Base-by-base conservation (phyloP, 352 stramenopile species). In the Sclerospora graminicola region DNA sequence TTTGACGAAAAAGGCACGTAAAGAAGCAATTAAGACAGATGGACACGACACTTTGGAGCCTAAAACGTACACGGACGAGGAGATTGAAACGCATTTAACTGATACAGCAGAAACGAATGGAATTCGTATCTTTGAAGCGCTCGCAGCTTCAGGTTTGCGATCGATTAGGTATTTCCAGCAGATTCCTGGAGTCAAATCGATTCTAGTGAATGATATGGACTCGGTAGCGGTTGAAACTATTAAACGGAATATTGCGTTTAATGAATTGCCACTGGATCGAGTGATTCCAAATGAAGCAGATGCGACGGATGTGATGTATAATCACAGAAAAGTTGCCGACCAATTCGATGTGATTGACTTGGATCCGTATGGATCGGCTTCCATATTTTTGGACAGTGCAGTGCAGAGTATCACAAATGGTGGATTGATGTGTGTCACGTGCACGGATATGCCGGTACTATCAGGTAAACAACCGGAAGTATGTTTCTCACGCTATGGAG, bases 321-420 rank as follows among this genome's bases (percentile, higher is more conserved):
- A 75, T 53, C 72, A 81, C 69, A 82, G 71, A 57, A 94, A 86
- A 50, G 71, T 83, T 3, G 69, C 66, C 8, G 73, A 96, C 36
- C 90, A 97, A 50, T 99, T 98, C 55, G 96, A 99, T 63, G 96
- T 99, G 27, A 98, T 99, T 63, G 97, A 99, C 60, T 64, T 99
- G 19, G 97, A 99, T 66, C 97, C 97, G 28, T 99, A 99, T 61
- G 97, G 97, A 24, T 97, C 89, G 13, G 94, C 95, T 11, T 96
- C 95, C 16, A 97, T 97, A 23, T 99, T 99, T 67, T 63, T 99
- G 27, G 97, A 99, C 66, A 83, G 83, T 7, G 95, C 96, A 0
- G 87, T 99, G 16, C 95, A 77, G 60, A 84, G 82, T 32, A 80
- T 99, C 3, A 57, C 70, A 24, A 91, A 97, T 60, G 97, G 97